Evolutionary conservation across 371 early-diverging fungal genomes (phyloP).

Genomic region (Apophysomyces ossiformis): DNA sequence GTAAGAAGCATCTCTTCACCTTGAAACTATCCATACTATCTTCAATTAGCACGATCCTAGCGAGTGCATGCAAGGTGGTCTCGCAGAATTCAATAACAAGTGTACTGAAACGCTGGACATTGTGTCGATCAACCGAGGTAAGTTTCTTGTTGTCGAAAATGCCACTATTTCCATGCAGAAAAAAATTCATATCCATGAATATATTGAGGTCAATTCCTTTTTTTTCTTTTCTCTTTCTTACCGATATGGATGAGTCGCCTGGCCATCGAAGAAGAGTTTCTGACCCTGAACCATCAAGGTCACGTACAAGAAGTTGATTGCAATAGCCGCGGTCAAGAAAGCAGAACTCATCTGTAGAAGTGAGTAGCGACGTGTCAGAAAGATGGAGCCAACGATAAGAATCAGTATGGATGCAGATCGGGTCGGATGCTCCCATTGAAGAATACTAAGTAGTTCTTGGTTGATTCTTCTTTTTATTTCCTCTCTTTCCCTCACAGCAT

Average conservation of each 20-base stretch:
- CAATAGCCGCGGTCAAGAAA: constrained; percentile 13
- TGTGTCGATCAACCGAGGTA: neutral
- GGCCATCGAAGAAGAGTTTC: constrained; percentile 12
- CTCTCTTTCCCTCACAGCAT: neutral
- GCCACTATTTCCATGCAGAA: neutral
- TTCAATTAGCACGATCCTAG: constrained; percentile 20
- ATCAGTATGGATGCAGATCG: constrained; percentile 16
- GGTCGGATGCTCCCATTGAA: constrained; percentile 21
- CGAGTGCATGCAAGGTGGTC: constrained; percentile 13
- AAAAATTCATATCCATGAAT: neutral
- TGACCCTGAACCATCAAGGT: constrained; percentile 16
- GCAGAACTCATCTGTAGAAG: constrained; percentile 18
- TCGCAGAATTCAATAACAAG: constrained; percentile 16
- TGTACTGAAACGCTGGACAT: constrained; percentile 12
- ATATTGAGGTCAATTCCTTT: no score
- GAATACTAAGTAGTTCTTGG: neutral
- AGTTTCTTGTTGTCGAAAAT: constrained; percentile 6
- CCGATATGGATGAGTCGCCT: constrained; percentile 16
- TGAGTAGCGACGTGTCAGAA: constrained; percentile 23
- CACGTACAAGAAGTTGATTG: constrained; percentile 22
- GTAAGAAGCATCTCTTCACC: neutral
- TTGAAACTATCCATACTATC: constrained; percentile 19
- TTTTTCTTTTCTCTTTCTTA: neutral
- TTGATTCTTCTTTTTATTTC: neutral
- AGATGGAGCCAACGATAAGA: constrained; percentile 4